Base-by-base conservation (phyloP, 768 basidiomycete species). In the Hericium alpestre region DNA sequence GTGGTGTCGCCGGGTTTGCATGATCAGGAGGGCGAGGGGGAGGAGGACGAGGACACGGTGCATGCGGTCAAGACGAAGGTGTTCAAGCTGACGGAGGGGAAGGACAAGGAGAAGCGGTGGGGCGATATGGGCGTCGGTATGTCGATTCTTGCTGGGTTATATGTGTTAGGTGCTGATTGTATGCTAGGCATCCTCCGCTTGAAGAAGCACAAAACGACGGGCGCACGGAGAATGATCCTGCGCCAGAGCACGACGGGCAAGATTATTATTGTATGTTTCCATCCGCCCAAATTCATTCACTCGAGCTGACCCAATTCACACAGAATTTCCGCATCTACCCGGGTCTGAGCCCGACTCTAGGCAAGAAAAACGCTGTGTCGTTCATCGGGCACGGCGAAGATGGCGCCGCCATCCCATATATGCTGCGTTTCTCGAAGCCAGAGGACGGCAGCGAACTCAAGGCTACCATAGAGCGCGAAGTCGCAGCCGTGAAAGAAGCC, bases 161-260 rank as follows among this genome's bases (percentile, higher is more conserved):
- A 22, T 54, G 22, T 41, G 53, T 16, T 41, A 52, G 41, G 47
- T 5, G 25, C 39, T 41, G 10, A 50, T 46, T 49, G 4, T 22
- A n/a, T 20, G 15, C 23, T 54, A 88, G 87, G 88, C 43, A 72
- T 86, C 59, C 63, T 90, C 53, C 78, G 84, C 56, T 64, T 90
- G 59, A 91, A 92, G 66, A 88, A 79, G 63, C 82, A 90, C 67
- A 89, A 83, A 59, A 79, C 78, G 59, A 81, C 75, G 0, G 73
- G 70, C 37, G 65, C 74, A 51, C 76, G 87, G 41, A 77, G 89
- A 43, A 64, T 87, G 56, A 73, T 92, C 38, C 70, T 90, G 64
- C 77, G 89, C 55, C 89, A 88, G 61, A 87, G 80, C 63, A 79
- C 70, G 50, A 87, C 86, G 22, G 88, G 88, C 16, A 88, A 86